These are phyloP conservation scores for Nicotiana knightiana DNA, from an alignment of 257 asterid species.

Conservation along the genomic window DNA sequence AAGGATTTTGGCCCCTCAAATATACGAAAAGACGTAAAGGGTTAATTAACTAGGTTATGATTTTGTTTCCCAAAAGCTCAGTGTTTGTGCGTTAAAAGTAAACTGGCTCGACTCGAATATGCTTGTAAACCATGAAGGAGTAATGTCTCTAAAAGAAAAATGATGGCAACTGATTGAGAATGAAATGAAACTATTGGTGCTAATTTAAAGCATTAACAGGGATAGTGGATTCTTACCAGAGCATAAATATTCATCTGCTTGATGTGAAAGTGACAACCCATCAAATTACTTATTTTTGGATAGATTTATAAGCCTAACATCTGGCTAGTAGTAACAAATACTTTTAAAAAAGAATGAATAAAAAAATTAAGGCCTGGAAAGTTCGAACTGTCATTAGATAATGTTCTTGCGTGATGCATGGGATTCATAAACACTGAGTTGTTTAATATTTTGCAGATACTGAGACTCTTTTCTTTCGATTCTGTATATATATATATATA, in stretches of 20 bases:
- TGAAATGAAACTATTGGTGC: background rate
- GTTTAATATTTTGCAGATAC: background rate
- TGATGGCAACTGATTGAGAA: background rate
- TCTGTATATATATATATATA: background rate
- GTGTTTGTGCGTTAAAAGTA: background rate
- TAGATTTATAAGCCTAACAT: background rate
- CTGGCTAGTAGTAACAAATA: background rate
- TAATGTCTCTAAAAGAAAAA: background rate
- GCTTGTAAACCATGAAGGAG: background rate
- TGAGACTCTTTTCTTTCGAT: background rate
- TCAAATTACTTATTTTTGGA: background rate
- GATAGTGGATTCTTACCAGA: constrained; percentile 6
- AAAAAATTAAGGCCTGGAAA: background rate
- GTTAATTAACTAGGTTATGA: background rate
- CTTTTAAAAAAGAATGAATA: background rate
- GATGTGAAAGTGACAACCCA: background rate
- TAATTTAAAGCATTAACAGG: background rate
- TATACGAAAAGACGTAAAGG: background rate
- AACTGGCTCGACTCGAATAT: background rate
- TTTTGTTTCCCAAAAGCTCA: background rate
- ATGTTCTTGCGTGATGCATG: background rate
- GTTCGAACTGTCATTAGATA: background rate
- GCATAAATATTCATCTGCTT: background rate
- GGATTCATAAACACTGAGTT: background rate
- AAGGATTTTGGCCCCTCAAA: background rate